Evolutionary conservation across 1,284 basidiomycete species (phyloP), one percentile per base, ranked within the genome.

Genomic region (Termitomyces sp.): DNA sequence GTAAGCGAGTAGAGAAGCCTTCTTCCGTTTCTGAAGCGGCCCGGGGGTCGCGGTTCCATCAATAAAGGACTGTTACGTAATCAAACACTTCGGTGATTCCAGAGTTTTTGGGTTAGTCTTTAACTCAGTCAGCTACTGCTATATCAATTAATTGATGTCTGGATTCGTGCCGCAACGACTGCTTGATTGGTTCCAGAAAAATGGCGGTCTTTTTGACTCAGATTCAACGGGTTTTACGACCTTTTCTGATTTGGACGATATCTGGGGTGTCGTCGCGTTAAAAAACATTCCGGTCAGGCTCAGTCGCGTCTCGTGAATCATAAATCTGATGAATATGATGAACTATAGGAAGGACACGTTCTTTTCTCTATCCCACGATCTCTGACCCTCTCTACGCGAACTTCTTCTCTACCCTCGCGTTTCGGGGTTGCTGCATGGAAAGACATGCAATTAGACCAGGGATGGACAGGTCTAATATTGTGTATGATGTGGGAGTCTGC

Each of bases 401-500:
- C 91, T 0, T 92, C 88, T 0, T 61, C 71, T 0, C 77, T 97
- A 1, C 83, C 83, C 0, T 57, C 68, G 10, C 73, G 79, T 2
- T 73, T 94, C 50, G 83, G 84, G 10, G 56, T 68, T 3, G 72
- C 75, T 5, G 77, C 79, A 38, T 95, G 92, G 92, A 80, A 70
- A 64, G 70, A 67, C 47, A 68, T 73, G 56, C 68, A 71, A 21
- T 69, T 94, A 53, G 76, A 86, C 50, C 73, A 79, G 51, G 91
- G 93, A 1, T 98, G 95, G 95, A 74, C 81, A 1, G 89, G 90
- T 1, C 74, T 98, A 40, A 98, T 98, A 56, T 74, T 98, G 21
- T 91, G 88, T 60, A 90, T 98, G 86, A 93, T 98, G 90, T 98
- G 90, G 88, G 96, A 98, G 70, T 82, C 83, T 50, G 78, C 84